These are phyloP conservation scores for Colletotrichum camelliae DNA, from an alignment of 2,329 filamentous ascomycete species.

Conservation along the genomic window DNA sequence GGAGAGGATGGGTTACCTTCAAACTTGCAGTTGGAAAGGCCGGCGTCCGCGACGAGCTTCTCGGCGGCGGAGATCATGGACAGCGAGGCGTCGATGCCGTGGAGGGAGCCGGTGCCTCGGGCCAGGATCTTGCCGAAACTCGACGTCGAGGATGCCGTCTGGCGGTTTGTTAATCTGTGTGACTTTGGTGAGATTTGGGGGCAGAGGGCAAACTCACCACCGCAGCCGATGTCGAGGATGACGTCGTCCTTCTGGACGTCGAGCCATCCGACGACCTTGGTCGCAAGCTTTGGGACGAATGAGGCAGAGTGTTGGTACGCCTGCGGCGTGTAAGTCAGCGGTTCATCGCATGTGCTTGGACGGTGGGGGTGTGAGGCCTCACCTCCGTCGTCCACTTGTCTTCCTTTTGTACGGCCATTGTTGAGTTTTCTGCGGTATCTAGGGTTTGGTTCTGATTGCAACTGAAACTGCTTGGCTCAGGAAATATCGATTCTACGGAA, in stretches of 20 bases:
- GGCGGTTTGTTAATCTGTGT: not conserved
- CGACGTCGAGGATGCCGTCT: conserved; percentile 65
- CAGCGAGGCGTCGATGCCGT: conserved; percentile 64
- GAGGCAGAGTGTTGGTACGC: conserved; percentile 66
- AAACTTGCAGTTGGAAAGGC: conserved; percentile 44
- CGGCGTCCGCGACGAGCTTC: conserved; percentile 40
- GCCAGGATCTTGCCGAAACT: conserved; percentile 57
- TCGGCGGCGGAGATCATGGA: conserved; percentile 63
- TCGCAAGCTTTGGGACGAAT: conserved; percentile 68
- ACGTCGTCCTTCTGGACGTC: conserved; percentile 62
- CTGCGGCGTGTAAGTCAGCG: conserved; percentile 34
- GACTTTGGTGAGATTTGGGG: not conserved
- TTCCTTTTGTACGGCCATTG: conserved; percentile 28
- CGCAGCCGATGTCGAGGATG: conserved; percentile 69
- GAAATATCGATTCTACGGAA: no score
- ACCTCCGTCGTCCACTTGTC: conserved; percentile 49
- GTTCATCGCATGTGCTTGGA: not conserved
- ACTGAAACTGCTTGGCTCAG: rapidly evolving
- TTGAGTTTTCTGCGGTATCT: not conserved
- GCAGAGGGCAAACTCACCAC: conserved; percentile 43
- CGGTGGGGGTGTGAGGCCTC: not conserved
- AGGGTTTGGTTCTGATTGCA: not conserved
- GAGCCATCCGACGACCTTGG: conserved; percentile 63
- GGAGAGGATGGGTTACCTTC: conserved; percentile 37
- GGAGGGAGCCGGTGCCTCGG: conserved; percentile 51